Conservation (phyloP, 2,329 filamentous ascomycete genomes). For the Magnaporthiopsis rhizophila region DNA sequence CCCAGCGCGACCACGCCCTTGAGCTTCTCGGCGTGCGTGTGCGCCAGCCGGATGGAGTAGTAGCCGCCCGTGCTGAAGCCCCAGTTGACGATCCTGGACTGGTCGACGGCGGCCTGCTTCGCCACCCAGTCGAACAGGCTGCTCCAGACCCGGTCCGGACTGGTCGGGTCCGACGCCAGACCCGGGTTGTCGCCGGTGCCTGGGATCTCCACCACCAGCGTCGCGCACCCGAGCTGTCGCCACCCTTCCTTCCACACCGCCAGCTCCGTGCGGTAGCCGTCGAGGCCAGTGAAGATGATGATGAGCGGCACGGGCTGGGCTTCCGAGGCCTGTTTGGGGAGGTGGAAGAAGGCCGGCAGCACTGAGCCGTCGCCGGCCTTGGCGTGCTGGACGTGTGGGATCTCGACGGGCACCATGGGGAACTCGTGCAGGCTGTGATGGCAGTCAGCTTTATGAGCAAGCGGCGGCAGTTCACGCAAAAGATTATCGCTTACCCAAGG, state of each 20-base stretch:
- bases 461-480: not conserved
- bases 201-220: conserved; percentile 46
- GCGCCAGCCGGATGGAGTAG: conserved; percentile 48
- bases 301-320: conserved; percentile 13
- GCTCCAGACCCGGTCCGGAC: conserved; percentile 44
- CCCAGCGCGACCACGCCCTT: conserved; percentile 44
- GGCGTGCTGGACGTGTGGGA: conserved; percentile 20
- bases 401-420: conserved; percentile 20
- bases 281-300: conserved; percentile 17
- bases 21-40: conserved; percentile 45
- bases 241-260: conserved; percentile 25
- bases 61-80: conserved; percentile 51
- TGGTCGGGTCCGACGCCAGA: conserved; percentile 31
- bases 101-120: conserved; percentile 36
- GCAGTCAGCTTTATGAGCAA: not conserved
- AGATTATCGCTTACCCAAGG: conserved; percentile 12
- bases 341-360: conserved; percentile 21
- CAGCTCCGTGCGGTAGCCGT: conserved; percentile 23
- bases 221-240: conserved; percentile 35
- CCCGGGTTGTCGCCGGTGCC: conserved; percentile 51
- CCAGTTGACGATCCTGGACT: conserved; percentile 41
- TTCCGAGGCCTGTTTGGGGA: conserved; percentile 18
- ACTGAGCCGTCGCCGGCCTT: conserved; percentile 16
- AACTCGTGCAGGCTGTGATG: conserved; percentile 15
- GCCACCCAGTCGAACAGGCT: conserved; percentile 47